Base-by-base conservation (phyloP, 257 asterid genomes). In the Linaria vulgaris region DNA sequence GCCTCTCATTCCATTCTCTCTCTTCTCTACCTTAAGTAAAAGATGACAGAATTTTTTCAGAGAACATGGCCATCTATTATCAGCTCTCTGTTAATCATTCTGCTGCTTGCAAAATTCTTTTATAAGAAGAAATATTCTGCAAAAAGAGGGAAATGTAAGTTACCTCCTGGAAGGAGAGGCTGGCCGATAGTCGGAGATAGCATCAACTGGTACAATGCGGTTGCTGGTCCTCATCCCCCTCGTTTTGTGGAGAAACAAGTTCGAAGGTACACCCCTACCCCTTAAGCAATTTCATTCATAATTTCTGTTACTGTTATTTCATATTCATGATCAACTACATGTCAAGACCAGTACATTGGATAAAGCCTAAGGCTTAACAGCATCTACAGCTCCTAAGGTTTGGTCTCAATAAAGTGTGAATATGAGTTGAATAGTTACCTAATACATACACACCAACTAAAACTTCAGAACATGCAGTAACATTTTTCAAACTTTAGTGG, bases 121-220 rank as follows among this genome's bases (percentile, higher is more conserved):
- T n/a, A 12, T 25, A 22, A 24, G 49, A 55, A 37, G 60, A 73
- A 67, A 51, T 30, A 48, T 15, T 47, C 34, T 45, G 55, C 16
- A 50, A 37, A 49, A 19, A 70, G 51, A 14, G 23, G 56, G 16
- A 64, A 72, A 12, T 41, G 25, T 9, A 81, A 74, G 68, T 69
- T 85, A 44, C 97, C 97, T 66, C 96, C 96, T 0, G 97, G 97
- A 24, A 72, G 83, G 64, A 79, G 88, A 61, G 91, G 97, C 23
- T 91, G 90, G 91, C 95, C 89, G 30, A 55, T 84, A 7, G 70
- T 91, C 34, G 96, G 95, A 5, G 88, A 91, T 56, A 81, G 94
- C 78, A 74, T 91, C 70, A 80, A 74, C 52, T 88, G 96, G 97
- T 91, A 91, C 55, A 91, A 82, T 54, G 94, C 95, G 17, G 96